These are phyloP conservation scores for Ballota nigra DNA, from an alignment of 257 asterid genomes.

Conservation along the genomic window DNA sequence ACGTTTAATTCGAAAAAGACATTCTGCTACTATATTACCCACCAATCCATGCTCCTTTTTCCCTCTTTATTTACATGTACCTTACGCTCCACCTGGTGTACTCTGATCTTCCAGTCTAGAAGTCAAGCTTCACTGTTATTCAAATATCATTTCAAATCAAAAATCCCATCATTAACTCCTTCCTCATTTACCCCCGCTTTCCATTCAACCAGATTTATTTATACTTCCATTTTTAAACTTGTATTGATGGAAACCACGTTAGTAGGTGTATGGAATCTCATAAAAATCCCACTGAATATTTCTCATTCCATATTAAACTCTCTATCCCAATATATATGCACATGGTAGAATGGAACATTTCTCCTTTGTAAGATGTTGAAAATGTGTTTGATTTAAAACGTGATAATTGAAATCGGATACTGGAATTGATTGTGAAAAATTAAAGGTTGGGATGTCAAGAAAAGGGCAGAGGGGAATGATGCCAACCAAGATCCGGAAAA, in stretches of 20 bases:
- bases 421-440: no score
- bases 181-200: constrained; percentile 17
- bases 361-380: constrained; percentile 32
- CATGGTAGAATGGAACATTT: background rate
- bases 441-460: background rate
- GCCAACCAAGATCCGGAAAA: constrained; percentile 81
- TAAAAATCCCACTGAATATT: constrained; percentile 31
- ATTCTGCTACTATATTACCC: constrained; percentile 27
- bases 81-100: constrained; percentile 24
- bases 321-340: constrained; percentile 19
- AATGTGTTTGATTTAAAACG: background rate
- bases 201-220: constrained; percentile 21
- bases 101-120: constrained; percentile 19
- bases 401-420: background rate
- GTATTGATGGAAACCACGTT: constrained; percentile 27
- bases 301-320: constrained; percentile 17
- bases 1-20: constrained; percentile 29
- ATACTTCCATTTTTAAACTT: constrained; percentile 7
- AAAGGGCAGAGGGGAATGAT: constrained; percentile 21
- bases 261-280: constrained; percentile 38
- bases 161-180: constrained; percentile 33
- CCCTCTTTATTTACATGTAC: constrained; percentile 31
- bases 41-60: constrained; percentile 27
- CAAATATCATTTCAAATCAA: constrained; percentile 37
- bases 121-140: constrained; percentile 31